phyloP scores from a whole-genome alignment of 805 yeast genomes.

The Barnettozyma salicaria region DNA sequence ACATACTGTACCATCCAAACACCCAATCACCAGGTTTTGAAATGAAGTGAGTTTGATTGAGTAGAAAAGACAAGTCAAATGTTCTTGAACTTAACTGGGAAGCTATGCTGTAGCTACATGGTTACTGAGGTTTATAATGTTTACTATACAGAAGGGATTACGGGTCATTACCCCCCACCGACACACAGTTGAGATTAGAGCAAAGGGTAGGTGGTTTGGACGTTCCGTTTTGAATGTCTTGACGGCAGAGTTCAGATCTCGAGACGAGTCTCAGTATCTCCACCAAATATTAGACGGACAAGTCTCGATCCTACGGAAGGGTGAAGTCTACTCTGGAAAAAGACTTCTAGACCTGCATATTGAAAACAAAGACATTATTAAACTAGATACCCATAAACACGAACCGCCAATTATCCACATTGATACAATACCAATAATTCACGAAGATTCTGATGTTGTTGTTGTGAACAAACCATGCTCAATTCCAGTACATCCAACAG shows the following conservation, averaged over 20 bases:
- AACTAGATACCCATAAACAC: constrained; percentile 54
- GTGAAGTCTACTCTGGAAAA: background rate
- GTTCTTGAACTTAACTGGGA: no score
- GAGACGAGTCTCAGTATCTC: constrained; percentile 11
- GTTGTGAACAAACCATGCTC: constrained; percentile 94
- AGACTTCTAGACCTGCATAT: constrained; percentile 12
- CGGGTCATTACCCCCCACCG: constrained; percentile 71
- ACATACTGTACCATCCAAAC: no score
- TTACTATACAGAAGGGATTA: constrained; percentile 25
- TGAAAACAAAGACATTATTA: constrained; percentile 24
- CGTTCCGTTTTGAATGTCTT: constrained; percentile 19
- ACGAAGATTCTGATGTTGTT: constrained; percentile 53
- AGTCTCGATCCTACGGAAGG: constrained; percentile 11
- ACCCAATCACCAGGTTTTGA: no score
- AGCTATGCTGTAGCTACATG: no score
- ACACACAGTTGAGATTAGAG: constrained; percentile 15
- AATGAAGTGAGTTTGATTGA: no score
- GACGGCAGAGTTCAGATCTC: constrained; percentile 18
- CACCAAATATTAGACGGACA: constrained; percentile 10
- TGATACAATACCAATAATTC: constrained; percentile 35
- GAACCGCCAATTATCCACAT: constrained; percentile 46
- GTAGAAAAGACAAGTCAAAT: no score
- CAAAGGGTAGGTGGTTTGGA: constrained; percentile 24
- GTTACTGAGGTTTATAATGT: background rate
- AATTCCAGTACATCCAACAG: constrained; percentile 94